Base-by-base conservation (phyloP, 768 basidiomycete genomes). In the Auricularia sp. region DNA sequence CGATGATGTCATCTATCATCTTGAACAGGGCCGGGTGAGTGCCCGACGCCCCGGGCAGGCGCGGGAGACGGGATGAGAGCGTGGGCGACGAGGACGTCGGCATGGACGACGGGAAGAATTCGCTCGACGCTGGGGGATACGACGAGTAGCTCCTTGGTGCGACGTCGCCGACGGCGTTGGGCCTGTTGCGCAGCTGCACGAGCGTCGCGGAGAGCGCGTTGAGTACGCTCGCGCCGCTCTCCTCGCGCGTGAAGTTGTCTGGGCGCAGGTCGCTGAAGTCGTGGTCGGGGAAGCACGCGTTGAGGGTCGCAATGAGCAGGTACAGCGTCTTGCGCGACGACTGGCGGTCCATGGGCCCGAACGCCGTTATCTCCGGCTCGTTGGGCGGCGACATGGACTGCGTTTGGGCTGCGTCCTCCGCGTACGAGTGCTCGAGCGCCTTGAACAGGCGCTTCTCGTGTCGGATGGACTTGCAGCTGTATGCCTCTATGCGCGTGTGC, bases 371-470 rank as follows among this genome's bases (percentile, higher is more conserved):
- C 71, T 90, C 89, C 8, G 83, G 82, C 74, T 89, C 89, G 64
- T 76, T 77, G 3, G 94, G 93, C 0, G 92, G 91, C 2, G 92
- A 94, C 63, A 77, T 72, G 63, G 74, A 73, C 61, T 77, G 75
- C 66, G 77, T 77, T 73, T 86, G 82, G 4, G 86, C 90, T 24
- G 91, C 76, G 61, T 77, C 77, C 39, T 92, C 89, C 68, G 89
- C 86, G 79, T 98, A 94, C 36, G 89, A 87, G 70, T 84, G 83
- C 75, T 98, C 95, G 78, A 98, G 87, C 10, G 87, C 81, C 73
- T 91, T 93, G 83, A 94, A 94, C 75, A 98, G 88, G 74, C 90
- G 92, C 85, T 94, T 93, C 82, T 99, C 97, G 71, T 91, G 89
- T 70, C 92, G 91, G 76, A 97, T 89, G 76, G 94, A 89, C 84